A percentile compares a stretch with the other conserved stretches of the same genome.
These are phyloP conservation scores for Sarocladium oryzae DNA, from an alignment of 2,329 filamentous ascomycete species.

Conservation along the genomic window DNA sequence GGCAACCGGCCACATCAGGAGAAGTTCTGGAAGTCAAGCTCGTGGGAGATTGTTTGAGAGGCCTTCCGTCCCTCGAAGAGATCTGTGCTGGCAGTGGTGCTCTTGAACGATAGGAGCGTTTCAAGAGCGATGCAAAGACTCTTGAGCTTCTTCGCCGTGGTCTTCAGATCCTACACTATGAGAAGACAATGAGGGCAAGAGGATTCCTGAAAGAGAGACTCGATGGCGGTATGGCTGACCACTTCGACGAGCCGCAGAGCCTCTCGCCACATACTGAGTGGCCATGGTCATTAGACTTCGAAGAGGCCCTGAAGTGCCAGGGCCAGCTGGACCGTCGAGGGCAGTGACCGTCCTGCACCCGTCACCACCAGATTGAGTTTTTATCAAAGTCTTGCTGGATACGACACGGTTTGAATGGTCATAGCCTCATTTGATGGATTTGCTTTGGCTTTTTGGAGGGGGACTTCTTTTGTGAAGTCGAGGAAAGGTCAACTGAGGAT, in stretches of 20 bases:
- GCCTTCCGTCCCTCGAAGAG: no score
- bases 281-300: neutral
- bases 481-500: no score
- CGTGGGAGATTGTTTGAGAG: constrained; percentile 22
- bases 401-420: no score
- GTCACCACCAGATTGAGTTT: no score
- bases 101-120: neutral
- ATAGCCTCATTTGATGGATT: no score
- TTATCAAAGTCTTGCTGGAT: no score
- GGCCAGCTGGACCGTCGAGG: neutral
- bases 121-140: neutral
- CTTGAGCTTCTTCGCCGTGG: neutral
- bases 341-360: neutral
- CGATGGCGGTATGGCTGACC: constrained; percentile 10
- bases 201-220: neutral
- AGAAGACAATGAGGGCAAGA: neutral
- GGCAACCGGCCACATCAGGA: no score
- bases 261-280: neutral
- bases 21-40: constrained; percentile 14
- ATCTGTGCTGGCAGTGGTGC: no score
- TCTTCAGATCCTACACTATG: neutral
- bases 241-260: constrained; percentile 16
- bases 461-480: no score
- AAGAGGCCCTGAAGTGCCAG: neutral
- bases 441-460: no score